Conservation (phyloP, 345 rosid genomes). For the Barbarea vulgaris region DNA sequence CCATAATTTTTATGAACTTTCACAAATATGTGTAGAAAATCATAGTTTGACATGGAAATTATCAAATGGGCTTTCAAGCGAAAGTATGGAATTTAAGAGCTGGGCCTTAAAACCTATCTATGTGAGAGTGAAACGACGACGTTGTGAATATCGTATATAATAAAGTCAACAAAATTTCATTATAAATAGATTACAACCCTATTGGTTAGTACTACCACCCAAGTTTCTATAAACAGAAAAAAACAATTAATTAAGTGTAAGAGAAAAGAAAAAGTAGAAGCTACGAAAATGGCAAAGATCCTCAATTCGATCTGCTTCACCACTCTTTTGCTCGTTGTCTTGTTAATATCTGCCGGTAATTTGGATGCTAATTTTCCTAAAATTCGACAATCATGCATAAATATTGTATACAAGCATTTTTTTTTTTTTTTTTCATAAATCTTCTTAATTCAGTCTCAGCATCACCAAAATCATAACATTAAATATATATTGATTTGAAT, state of each 20-base stretch:
- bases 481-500: neutral
- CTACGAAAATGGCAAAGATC: conserved; percentile 27
- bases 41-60: neutral
- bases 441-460: neutral
- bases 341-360: conserved; percentile 25
- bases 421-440: neutral
- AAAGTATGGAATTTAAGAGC: neutral
- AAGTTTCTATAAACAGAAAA: neutral
- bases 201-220: neutral
- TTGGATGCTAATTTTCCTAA: neutral
- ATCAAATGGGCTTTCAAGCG: neutral
- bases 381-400: neutral
- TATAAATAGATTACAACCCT: conserved; percentile 22
- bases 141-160: neutral
- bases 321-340: conserved; percentile 28
- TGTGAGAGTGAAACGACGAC: neutral
- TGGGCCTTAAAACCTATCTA: neutral
- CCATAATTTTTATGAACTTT: neutral
- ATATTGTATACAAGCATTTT: neutral
- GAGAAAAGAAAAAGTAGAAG: neutral
- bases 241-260: neutral
- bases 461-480: neutral
- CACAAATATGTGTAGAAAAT: neutral
- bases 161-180: neutral
- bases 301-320: conserved; percentile 24